Conservation (phyloP, 116 monocot genomes). For the Dioscorea cayenensis region DNA sequence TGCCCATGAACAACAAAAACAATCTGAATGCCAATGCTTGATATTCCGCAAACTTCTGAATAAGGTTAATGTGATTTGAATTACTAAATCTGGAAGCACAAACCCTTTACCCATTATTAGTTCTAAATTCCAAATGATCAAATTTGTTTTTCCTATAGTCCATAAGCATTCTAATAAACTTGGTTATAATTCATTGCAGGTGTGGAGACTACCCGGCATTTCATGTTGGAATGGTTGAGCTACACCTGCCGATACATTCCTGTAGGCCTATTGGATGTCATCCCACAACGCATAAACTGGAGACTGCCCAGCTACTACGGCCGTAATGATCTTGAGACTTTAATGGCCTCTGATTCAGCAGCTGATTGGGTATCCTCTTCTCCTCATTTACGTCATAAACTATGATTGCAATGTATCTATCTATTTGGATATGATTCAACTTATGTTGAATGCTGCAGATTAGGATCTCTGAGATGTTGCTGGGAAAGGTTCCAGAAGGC, state of each 20-base stretch:
- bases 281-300: slow-evolving; percentile 88
- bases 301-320: slow-evolving; percentile 84
- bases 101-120: neutral
- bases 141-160: neutral
- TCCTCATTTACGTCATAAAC: neutral
- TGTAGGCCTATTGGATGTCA: slow-evolving; percentile 71
- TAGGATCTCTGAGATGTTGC: slow-evolving; percentile 89
- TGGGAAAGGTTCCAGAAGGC: slow-evolving; percentile 91
- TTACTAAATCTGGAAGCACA: too few relatives aligned
- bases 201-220: slow-evolving; percentile 84
- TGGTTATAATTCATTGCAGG: slow-evolving; percentile 24
- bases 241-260: slow-evolving; percentile 87
- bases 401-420: neutral
- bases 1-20: too few relatives aligned
- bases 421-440: neutral
- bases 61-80: too few relatives aligned
- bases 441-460: slow-evolving; percentile 34
- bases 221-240: slow-evolving; percentile 91
- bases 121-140: neutral
- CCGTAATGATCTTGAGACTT: slow-evolving; percentile 81
- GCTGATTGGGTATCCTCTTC: slow-evolving; percentile 77
- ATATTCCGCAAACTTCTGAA: too few relatives aligned
- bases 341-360: slow-evolving; percentile 95
- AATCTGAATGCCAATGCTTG: too few relatives aligned
- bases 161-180: neutral